Evolutionary conservation across 2,329 filamentous ascomycete genomes (phyloP).

Genomic region (Ophiostoma perfectum): DNA sequence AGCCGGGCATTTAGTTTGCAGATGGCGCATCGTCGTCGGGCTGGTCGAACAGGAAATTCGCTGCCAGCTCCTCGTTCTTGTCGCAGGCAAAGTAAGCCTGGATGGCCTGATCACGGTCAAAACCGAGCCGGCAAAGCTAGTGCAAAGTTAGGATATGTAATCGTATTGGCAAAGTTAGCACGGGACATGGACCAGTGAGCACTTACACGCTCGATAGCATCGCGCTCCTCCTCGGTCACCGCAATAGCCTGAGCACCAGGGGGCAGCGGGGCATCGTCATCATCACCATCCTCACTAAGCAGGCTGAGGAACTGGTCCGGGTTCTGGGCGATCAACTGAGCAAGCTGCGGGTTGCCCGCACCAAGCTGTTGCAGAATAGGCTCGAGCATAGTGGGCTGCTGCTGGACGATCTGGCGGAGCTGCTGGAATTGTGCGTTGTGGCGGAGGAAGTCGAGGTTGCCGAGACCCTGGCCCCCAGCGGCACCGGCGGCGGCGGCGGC

Average conservation of each 20-base stretch:
- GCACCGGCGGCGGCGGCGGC: conserved; percentile 43
- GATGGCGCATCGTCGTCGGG: conserved; percentile 71
- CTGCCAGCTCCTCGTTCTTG: conserved; percentile 97
- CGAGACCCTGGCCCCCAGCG: conserved; percentile 50
- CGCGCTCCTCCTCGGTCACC: conserved; percentile 92
- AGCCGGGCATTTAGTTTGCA: conserved; percentile 16
- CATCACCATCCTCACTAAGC: conserved; percentile 79
- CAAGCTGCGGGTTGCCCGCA: conserved; percentile 88
- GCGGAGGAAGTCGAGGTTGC: conserved; percentile 86
- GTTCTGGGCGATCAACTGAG: conserved; percentile 84
- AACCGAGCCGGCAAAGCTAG: conserved; percentile 86
- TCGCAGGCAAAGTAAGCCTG: conserved; percentile 99
- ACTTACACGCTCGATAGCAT: conserved; percentile 88
- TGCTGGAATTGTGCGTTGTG: conserved; percentile 98
- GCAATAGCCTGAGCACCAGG: conserved; percentile 84
- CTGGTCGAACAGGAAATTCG: conserved; percentile 97
- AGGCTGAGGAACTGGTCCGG: conserved; percentile 90
- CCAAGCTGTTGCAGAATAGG: conserved; percentile 95
- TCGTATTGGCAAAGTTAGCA: not conserved
- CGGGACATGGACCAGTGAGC: too few species aligned
- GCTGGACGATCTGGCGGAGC: conserved; percentile 91
- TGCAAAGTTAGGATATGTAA: not conserved
- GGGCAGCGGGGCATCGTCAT: conserved; percentile 70
- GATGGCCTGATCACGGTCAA: conserved; percentile 86
- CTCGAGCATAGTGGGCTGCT: conserved; percentile 97